Evolutionary conservation across 805 yeast species (phyloP).

Genomic region (Blastobotrys chiropterorum): DNA sequence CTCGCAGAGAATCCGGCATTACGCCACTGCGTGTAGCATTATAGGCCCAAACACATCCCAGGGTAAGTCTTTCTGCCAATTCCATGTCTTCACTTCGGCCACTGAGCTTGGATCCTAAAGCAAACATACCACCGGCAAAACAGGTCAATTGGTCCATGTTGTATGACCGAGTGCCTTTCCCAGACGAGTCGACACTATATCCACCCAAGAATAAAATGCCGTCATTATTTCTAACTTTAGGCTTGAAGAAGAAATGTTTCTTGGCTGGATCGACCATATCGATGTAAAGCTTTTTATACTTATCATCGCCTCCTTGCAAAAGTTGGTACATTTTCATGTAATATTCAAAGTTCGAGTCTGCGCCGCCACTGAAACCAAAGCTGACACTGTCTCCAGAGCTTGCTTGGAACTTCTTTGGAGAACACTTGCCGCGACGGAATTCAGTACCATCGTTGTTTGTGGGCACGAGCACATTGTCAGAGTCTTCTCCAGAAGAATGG

Average conservation of each 20-base stretch:
- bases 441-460: not conserved
- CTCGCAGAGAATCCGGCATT: slow-evolving; percentile 40
- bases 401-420: not conserved
- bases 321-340: slow-evolving; percentile 43
- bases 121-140: slow-evolving; percentile 49
- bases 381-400: slow-evolving; percentile 3
- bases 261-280: slow-evolving; percentile 33
- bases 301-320: slow-evolving; percentile 32
- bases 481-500: not conserved
- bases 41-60: slow-evolving; percentile 45
- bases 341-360: slow-evolving; percentile 46
- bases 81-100: slow-evolving; percentile 33
- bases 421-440: not conserved
- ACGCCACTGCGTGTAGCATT: slow-evolving; percentile 33
- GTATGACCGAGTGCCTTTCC: slow-evolving; percentile 24
- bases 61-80: slow-evolving; percentile 39
- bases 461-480: not conserved
- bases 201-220: slow-evolving; percentile 32
- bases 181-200: slow-evolving; percentile 10
- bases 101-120: slow-evolving; percentile 41
- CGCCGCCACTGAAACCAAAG: slow-evolving; percentile 37
- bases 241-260: slow-evolving; percentile 39
- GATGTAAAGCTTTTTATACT: slow-evolving; percentile 33
- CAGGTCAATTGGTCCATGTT: slow-evolving; percentile 47
- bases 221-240: slow-evolving; percentile 38